phyloP scores from a whole-genome alignment of 441 rosid species.

The Gossypium trilobum region DNA sequence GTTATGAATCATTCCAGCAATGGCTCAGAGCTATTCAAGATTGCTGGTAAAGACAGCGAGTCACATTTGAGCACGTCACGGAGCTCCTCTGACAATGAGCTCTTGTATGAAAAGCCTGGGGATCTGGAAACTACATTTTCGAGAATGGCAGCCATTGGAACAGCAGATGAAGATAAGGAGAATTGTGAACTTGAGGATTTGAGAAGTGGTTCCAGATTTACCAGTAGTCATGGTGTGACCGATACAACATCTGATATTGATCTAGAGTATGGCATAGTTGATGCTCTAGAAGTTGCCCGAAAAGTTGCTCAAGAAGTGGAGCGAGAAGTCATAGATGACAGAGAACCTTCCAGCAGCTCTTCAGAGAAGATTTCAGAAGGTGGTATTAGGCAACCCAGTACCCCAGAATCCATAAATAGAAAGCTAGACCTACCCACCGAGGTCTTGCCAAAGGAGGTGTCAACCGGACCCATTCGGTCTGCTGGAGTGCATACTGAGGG shows the following conservation, averaged over 20 bases:
- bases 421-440: constrained; percentile 24
- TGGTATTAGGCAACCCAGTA: constrained; percentile 36
- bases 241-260: constrained; percentile 46
- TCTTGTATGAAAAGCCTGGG: constrained; percentile 25
- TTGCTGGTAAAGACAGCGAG: constrained; percentile 26
- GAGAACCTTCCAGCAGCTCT: constrained; percentile 57
- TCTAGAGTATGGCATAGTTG: constrained; percentile 65
- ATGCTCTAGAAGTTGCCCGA: constrained; percentile 87
- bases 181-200: constrained; percentile 29
- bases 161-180: constrained; percentile 32
- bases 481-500: constrained; percentile 27
- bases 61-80: constrained; percentile 31
- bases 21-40: constrained; percentile 19
- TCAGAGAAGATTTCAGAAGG: constrained; percentile 43
- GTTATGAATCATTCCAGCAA: constrained; percentile 24
- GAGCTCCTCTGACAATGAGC: constrained; percentile 34
- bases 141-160: constrained; percentile 30
- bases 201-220: constrained; percentile 31
- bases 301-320: constrained; percentile 90
- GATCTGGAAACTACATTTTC: constrained; percentile 26
- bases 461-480: constrained; percentile 37
- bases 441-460: constrained; percentile 31
- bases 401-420: constrained; percentile 40
- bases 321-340: constrained; percentile 60
- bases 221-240: constrained; percentile 31